Evolutionary conservation across 2,329 filamentous ascomycete genomes (phyloP), one percentile per base, ranked within the genome.

Genomic region (Ceratocystiopsis minuta): DNA sequence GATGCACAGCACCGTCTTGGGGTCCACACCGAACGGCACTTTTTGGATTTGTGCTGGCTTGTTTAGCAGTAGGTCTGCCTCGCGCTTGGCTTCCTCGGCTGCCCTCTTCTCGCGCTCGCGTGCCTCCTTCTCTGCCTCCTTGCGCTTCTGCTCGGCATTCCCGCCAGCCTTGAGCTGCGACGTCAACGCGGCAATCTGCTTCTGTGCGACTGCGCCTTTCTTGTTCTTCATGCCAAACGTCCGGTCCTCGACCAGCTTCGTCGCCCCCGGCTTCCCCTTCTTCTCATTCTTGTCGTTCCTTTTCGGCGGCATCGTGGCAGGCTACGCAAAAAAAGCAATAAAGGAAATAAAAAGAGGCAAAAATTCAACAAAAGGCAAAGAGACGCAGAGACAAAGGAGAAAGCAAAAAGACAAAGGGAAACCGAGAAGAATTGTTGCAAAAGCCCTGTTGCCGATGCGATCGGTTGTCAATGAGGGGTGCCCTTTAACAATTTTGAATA

Each of bases 171-270:
- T 76, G 41, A 78, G 72, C 53, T 86, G 80, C 38, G 78, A 72
- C 51, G 78, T 66, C 59, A 98, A 74, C 54, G 86, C 82, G 45
- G 82, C 79, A 57, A 98, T 96, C 52, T 87, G 76, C 62, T 78
- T 93, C 64, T 96, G 84, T 43, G 86, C 88, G 41, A 75, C 78
- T 44, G 76, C 80, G 52, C 90, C 90, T 70, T 95, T 98, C 69
- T 98, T 98, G 59, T 98, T 98, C 67, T 98, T 98, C 90, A 98
- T 96, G 54, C 90, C 90, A 70, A 98, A 98, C 39, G 90, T 94
- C 66, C 88, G 90, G 68, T 98, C 90, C 48, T 90, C 85, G 49
- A 86, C 82, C 37, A 68, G 55, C 64, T 85, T 85, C 52, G 64
- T 53, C 45, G 65, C 60, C 17, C 13, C 38, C 43, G 64, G 59